A percentile compares a stretch with the other conserved stretches of the same genome.
These are phyloP conservation scores for Phalaenopsis aphrodite DNA, from an alignment of 106 monocot species.

Conservation along the genomic window DNA sequence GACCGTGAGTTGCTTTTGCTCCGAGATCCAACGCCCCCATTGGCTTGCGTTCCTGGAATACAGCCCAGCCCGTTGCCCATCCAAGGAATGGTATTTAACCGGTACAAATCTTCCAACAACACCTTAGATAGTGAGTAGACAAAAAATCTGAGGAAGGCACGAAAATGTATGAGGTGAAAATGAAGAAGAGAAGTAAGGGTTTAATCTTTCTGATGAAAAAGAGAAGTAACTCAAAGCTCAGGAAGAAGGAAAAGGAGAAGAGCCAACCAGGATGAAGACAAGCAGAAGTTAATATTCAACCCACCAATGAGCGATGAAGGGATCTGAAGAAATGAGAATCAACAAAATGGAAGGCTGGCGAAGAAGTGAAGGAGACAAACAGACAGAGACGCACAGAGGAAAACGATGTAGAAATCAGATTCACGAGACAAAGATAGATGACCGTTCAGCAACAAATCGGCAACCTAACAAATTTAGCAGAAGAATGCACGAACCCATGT, in stretches of 20 bases:
- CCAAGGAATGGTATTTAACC: not conserved
- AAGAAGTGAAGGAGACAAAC: too few relatives aligned
- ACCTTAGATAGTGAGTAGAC: not conserved
- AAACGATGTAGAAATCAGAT: not conserved
- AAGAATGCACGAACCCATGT: not conserved
- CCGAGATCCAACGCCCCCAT: constrained; percentile 3
- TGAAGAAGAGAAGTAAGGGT: not conserved
- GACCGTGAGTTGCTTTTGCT: constrained; percentile 12
- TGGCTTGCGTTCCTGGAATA: constrained; percentile 12
- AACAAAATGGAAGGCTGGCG: too few relatives aligned
- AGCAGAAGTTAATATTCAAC: not conserved
- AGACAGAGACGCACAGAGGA: too few relatives aligned
- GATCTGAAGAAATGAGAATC: not conserved
- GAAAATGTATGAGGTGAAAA: not conserved
- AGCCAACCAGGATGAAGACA: not conserved
- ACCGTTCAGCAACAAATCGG: not conserved
- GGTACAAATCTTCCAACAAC: not conserved
- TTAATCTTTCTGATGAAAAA: too few relatives aligned
- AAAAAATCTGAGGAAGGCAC: not conserved
- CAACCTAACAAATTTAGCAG: not conserved
- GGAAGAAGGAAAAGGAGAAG: not conserved
- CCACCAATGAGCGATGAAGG: not conserved
- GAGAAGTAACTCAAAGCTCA: too few relatives aligned
- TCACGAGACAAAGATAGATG: not conserved
- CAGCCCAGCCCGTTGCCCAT: constrained; percentile 18